Evolutionary conservation across 202 grass and related monocot species (phyloP).

Genomic region (Panicum virgatum): DNA sequence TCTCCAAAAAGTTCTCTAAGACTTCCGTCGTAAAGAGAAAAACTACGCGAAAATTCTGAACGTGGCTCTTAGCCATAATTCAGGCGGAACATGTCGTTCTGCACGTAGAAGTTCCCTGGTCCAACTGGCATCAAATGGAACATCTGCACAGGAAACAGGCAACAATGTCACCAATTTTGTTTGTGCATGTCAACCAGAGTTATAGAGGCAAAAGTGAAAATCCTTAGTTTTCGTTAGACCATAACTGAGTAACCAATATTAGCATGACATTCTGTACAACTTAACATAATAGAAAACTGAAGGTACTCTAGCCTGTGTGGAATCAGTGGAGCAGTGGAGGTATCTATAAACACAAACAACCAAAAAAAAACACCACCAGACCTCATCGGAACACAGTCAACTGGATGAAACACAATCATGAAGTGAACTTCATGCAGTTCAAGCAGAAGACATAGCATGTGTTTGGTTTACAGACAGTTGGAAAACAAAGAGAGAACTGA

Average conservation of each 20-base stretch:
- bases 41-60: not conserved
- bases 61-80: slow-evolving; percentile 52
- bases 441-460: not conserved
- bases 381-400: not conserved
- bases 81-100: slow-evolving; percentile 74
- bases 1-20: not conserved
- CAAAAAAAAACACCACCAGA: not conserved
- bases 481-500: not conserved
- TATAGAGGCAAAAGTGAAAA: not conserved
- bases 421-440: not conserved
- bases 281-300: not conserved
- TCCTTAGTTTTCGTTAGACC: not conserved
- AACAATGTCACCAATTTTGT: not conserved
- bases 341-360: not conserved
- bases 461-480: not conserved
- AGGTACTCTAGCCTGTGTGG: not conserved
- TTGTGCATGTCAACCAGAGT: not conserved
- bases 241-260: not conserved
- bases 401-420: not conserved
- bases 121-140: slow-evolving; percentile 64
- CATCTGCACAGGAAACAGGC: slow-evolving; percentile 40
- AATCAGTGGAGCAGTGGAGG: not conserved
- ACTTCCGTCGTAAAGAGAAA: not conserved
- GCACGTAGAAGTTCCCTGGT: slow-evolving; percentile 65
- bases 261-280: not conserved